Conservation (phyloP, 2,329 filamentous ascomycete genomes). For the Boeremia exigua region DNA sequence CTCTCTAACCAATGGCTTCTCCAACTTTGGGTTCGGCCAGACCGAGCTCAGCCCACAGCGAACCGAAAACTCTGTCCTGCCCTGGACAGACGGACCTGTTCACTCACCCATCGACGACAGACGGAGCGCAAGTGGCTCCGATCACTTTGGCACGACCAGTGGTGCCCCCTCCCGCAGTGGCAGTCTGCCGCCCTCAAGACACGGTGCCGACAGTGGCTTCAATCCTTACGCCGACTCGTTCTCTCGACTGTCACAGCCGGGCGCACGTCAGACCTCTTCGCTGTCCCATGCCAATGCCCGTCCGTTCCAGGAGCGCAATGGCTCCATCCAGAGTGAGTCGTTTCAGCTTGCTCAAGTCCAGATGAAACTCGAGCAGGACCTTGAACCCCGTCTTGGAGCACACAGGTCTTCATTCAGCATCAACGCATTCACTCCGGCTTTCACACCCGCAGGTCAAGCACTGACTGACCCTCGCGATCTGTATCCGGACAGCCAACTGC, state of each 20-base stretch:
- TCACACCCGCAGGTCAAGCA: constrained; percentile 31
- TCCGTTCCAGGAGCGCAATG: constrained; percentile 46
- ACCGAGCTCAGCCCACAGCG: constrained; percentile 37
- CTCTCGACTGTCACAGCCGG: constrained; percentile 38
- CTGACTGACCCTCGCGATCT: constrained; percentile 30
- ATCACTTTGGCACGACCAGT: constrained; percentile 55
- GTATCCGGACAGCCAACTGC: constrained; percentile 32
- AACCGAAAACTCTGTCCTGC: constrained; percentile 33
- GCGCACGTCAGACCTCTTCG: constrained; percentile 56
- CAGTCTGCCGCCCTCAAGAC: constrained; percentile 63
- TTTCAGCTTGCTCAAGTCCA: constrained; percentile 42
- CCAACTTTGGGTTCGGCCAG: constrained; percentile 42
- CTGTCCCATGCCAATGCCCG: constrained; percentile 56
- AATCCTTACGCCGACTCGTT: constrained; percentile 38
- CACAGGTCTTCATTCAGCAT: constrained; percentile 45
- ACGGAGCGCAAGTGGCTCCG: constrained; percentile 47
- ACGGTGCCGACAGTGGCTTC: constrained; percentile 52
- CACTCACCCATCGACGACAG: constrained; percentile 54
- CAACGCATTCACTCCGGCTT: constrained; percentile 32
- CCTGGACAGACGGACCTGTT: constrained; percentile 44
- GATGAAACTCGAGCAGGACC: constrained; percentile 43
- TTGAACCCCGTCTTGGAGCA: constrained; percentile 39
- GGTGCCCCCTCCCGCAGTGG: constrained; percentile 59
- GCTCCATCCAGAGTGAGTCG: constrained; percentile 48
- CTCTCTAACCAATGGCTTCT: constrained; percentile 41